Conservation (phyloP, 2,329 filamentous ascomycete species). For the Huntiella bhutanensis region DNA sequence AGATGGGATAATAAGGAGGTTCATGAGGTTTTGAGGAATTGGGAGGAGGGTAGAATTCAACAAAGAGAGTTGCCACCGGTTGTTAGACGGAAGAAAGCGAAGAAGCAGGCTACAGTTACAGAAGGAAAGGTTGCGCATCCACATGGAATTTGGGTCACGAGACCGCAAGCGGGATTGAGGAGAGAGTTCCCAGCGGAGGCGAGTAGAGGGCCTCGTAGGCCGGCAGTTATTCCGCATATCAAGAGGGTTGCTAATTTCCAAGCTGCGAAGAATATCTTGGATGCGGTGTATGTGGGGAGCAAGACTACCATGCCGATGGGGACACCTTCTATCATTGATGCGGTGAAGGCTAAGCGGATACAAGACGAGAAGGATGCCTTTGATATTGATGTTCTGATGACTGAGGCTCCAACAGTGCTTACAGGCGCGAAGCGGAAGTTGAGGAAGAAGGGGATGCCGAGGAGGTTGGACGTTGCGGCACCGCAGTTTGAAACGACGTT, state of each 20-base stretch:
- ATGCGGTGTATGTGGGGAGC: slow-evolving; percentile 30
- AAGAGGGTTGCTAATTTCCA: slow-evolving; percentile 22
- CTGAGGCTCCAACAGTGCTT: slow-evolving; percentile 4
- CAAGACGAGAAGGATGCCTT: neutral
- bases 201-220: neutral
- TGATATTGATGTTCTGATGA: neutral
- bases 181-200: neutral
- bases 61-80: slow-evolving; percentile 5
- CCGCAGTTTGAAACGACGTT: slow-evolving; percentile 34
- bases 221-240: neutral
- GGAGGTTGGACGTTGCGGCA: slow-evolving; percentile 27
- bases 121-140: neutral
- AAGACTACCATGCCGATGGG: slow-evolving; percentile 16
- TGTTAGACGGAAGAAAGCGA: neutral
- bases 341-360: neutral
- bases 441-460: slow-evolving; percentile 27
- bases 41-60: slow-evolving; percentile 33
- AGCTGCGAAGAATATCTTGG: slow-evolving; percentile 33
- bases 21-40: slow-evolving; percentile 31
- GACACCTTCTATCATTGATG: slow-evolving; percentile 8
- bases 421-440: slow-evolving; percentile 15
- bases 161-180: slow-evolving; percentile 4
- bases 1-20: slow-evolving; percentile 42
- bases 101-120: neutral
- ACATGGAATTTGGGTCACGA: slow-evolving; percentile 4